Evolutionary conservation across 2,329 filamentous ascomycete genomes (phyloP), one percentile per base, ranked within the genome.

Genomic region (Clonostachys rosea): DNA sequence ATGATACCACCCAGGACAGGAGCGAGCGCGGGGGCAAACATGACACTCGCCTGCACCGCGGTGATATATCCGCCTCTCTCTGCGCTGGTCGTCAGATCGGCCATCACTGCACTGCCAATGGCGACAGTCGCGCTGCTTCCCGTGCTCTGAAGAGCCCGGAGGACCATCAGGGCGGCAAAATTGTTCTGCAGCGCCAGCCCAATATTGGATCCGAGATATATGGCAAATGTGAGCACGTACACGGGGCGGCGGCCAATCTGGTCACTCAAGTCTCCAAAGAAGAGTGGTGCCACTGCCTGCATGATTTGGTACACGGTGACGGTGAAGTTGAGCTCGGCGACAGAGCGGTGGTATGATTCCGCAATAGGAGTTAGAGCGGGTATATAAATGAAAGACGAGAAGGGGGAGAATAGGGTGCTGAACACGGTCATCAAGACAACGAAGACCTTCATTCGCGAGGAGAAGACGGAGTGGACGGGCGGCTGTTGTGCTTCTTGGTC

Each of bases 1-100:
- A 95, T 66, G 1, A 76, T 80, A 40, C 89, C 89, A 45, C 89
- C 89, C 33, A 94, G 73, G 46, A 94, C 86, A 3, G 89, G 89
- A 0, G 86, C 83, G 6, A 92, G 63, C 13, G 94, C 66, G 0
- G 89, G 89, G 0, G 88, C 89, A 43, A 83, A 77, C 10, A 94
- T 66, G 0, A 89, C 89, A 0, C 89, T 89, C 0, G 64, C 62
- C 49, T 67, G 70, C 44, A 69, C 71, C 50, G 68, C 71, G 17
- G 69, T 75, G 42, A 83, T 72, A 43, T 77, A 78, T 6, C 68
- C 64, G 14, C 79, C 79, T 45, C 83, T 67, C 56, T 86, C 81
- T 0, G 73, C 70, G 3, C 71, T 69, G 0, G 78, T 81, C 1
- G 74, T 71, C 10, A 83, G 64, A 52, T 86, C 82, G 1, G 74